Evolutionary conservation across 257 asterid species (phyloP).

Genomic region (Capsicum rhomboideum): DNA sequence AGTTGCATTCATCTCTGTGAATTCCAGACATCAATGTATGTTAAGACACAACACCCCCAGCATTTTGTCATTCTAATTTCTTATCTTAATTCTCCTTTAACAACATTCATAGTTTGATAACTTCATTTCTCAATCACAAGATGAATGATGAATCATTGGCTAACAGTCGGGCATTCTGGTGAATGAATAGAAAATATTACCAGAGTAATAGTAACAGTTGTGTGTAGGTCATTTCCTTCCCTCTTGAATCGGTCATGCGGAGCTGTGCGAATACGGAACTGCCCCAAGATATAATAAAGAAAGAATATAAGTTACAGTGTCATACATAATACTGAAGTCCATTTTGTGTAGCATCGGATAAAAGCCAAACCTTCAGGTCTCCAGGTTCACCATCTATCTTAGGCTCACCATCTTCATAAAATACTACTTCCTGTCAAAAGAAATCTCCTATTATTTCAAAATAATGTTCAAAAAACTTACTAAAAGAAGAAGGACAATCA

Average conservation of each 20-base stretch:
- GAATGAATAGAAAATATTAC: constrained; percentile 24
- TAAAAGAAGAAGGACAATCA: neutral
- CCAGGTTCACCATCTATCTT: constrained; percentile 93
- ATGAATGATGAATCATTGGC: neutral
- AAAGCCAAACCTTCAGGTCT: constrained; percentile 67
- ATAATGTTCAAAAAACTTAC: neutral
- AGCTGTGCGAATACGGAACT: constrained; percentile 90
- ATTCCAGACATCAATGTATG: neutral
- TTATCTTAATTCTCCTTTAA: neutral
- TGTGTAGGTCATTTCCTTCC: constrained; percentile 83
- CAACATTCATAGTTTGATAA: neutral
- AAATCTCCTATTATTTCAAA: neutral
- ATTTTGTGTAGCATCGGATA: neutral
- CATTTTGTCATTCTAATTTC: neutral
- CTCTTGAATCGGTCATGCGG: constrained; percentile 81
- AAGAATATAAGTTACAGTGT: neutral
- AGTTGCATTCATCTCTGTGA: neutral
- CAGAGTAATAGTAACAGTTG: constrained; percentile 76
- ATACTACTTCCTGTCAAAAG: constrained; percentile 67
- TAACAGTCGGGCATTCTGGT: neutral
- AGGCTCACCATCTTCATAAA: constrained; percentile 95
- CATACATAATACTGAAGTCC: neutral
- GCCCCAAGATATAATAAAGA: constrained; percentile 2
- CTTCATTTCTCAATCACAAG: neutral
- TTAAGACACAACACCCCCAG: neutral